Conservation (phyloP, 129 eudicot species). For the Tagetes erecta region DNA sequence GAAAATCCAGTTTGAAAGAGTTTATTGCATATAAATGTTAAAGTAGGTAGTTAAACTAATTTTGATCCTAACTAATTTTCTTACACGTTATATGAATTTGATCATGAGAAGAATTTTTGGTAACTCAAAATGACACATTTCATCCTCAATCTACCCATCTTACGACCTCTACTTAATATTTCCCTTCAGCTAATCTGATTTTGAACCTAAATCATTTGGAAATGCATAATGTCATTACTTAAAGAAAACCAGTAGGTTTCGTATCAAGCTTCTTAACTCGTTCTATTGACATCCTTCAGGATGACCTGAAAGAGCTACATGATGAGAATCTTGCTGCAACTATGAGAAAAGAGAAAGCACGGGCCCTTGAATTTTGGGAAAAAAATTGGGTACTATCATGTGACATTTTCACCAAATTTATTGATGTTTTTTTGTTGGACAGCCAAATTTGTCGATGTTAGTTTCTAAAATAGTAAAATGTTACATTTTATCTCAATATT, state of each 20-base stretch:
- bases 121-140: background rate
- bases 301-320: constrained; percentile 88
- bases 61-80: background rate
- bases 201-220: background rate
- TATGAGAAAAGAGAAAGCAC: constrained; percentile 67
- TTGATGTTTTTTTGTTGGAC: constrained; percentile 12
- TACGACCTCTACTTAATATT: background rate
- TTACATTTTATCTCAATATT: background rate
- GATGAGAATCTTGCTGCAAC: constrained; percentile 71
- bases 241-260: background rate
- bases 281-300: constrained; percentile 40
- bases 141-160: too few relatives aligned
- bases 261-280: constrained; percentile 9
- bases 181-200: background rate
- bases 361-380: constrained; percentile 90
- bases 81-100: background rate
- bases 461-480: background rate
- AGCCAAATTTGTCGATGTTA: too few relatives aligned
- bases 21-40: background rate
- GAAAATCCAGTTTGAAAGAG: background rate
- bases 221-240: background rate
- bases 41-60: background rate
- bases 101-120: too few relatives aligned
- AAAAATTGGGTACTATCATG: constrained; percentile 72
- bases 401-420: background rate